Evolutionary conservation across 139 green algal genomes (phyloP).

Genomic region (Micractinium sp.): DNA sequence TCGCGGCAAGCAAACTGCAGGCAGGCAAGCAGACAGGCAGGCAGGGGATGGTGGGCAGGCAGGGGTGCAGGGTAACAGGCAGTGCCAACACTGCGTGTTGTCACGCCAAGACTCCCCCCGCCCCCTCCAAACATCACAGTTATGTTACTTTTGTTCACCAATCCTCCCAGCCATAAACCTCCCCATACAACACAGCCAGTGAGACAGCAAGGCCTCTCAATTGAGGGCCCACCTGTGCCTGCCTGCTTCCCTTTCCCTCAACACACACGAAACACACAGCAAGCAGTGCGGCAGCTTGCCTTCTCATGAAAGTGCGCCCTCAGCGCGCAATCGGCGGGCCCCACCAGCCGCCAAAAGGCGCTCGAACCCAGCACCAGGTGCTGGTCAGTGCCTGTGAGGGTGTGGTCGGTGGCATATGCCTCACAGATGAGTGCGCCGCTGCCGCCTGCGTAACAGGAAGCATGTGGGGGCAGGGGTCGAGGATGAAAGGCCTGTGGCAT

Average conservation of each 20-base stretch:
- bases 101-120: too few relatives aligned
- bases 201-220: background rate
- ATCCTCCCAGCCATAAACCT: too few relatives aligned
- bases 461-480: too few relatives aligned
- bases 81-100: too few relatives aligned
- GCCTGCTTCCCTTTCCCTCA: background rate
- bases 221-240: too few relatives aligned
- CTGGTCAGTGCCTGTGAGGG: constrained; percentile 16
- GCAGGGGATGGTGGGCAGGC: background rate
- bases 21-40: constrained; percentile 1
- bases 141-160: background rate
- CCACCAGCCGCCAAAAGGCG: constrained; percentile 26
- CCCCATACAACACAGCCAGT: background rate
- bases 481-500: too few relatives aligned
- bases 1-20: constrained; percentile 7
- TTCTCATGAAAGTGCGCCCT: constrained; percentile 32
- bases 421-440: constrained; percentile 3
- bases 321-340: constrained; percentile 9
- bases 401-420: constrained; percentile 12
- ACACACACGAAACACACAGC: background rate
- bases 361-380: constrained; percentile 29
- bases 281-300: background rate
- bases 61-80: too few relatives aligned
- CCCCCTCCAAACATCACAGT: background rate
- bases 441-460: background rate